Percentiles rank a stretch among this genome's conserved stretches.
Evolutionary conservation across 352 stramenopile genomes (phyloP).

Genomic region (Pythium aquatile): DNA sequence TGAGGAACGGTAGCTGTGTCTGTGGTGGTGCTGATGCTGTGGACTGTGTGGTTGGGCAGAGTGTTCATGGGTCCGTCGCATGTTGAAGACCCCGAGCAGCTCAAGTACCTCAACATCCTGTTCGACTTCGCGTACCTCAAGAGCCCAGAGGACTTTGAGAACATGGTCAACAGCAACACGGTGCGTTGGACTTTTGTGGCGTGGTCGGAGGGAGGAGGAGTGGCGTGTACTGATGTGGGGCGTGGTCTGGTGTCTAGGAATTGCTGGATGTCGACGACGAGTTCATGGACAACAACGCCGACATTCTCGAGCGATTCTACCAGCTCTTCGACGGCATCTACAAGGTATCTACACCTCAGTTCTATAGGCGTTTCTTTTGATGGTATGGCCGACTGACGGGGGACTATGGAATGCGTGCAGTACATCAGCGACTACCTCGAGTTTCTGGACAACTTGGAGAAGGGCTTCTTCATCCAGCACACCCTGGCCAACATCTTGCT

Average conservation of each 20-base stretch:
- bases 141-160: conserved; percentile 94
- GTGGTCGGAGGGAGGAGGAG: neutral
- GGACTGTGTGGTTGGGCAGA: conserved; percentile 25
- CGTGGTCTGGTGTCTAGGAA: conserved; percentile 23
- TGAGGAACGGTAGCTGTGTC: neutral
- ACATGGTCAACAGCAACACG: conserved; percentile 90
- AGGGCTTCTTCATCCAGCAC: conserved; percentile 95
- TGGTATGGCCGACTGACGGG: neutral
- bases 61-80: conserved; percentile 85
- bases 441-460: conserved; percentile 91
- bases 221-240: neutral
- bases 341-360: conserved; percentile 19
- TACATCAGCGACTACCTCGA: conserved; percentile 92
- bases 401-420: conserved; percentile 28
- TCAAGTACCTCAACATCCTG: conserved; percentile 91
- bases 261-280: conserved; percentile 78
- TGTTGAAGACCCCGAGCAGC: conserved; percentile 87
- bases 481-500: conserved; percentile 93
- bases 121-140: conserved; percentile 96
- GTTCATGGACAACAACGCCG: conserved; percentile 71
- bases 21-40: neutral
- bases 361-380: neutral
- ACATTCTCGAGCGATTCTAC: conserved; percentile 77
- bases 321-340: conserved; percentile 73
- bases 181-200: conserved; percentile 29